Base-by-base conservation (phyloP, 345 rosid species). In the Ricinus communis region DNA sequence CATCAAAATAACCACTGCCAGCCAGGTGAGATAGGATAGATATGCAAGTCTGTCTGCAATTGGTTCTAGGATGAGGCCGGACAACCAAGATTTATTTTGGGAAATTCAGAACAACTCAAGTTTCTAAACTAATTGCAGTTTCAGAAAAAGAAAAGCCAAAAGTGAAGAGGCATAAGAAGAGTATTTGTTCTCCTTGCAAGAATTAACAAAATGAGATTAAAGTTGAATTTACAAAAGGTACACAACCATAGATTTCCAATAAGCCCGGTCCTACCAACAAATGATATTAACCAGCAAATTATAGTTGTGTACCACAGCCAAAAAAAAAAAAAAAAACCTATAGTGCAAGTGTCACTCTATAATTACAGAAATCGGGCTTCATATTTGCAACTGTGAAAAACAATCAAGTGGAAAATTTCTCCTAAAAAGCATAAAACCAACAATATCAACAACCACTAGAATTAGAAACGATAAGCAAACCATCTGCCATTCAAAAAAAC, bases 1-100 rank as follows among this genome's bases (percentile, higher is more conserved):
- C 27, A 43, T 70, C 56, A 47, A 70, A 60, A 36, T 41, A 6
- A 68, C 4, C 70, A 52, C 36, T 68, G 36, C 38, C 24, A 52
- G 36, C 24, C 36, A 52, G 18, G 45, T 50, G 58, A 64, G 52
- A 30, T 1, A 11, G 21, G 46, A 33, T 22, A 50, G 8, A 66
- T 56, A 22, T 21, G n/a, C 7, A 54, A 54, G n/a, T 33, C 24
- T 16, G 33, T 24, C 50, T 9, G 15, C 71, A 55, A 41, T 3
- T 2, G 12, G 40, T 43, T 55, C 71, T 31, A 68, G 50, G n/a
- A 19, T 25, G 5, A 27, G 25, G 51, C 41, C 49, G 1, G 8
- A 8, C 28, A 61, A 61, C 18, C 43, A 11, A 46, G 16, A 10
- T 46, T 3, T 28, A 40, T 3, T 0, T n/a, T n/a, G n/a, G n/a